Base-by-base conservation (phyloP, 345 rosid genomes). In the Syzygium jambos region DNA sequence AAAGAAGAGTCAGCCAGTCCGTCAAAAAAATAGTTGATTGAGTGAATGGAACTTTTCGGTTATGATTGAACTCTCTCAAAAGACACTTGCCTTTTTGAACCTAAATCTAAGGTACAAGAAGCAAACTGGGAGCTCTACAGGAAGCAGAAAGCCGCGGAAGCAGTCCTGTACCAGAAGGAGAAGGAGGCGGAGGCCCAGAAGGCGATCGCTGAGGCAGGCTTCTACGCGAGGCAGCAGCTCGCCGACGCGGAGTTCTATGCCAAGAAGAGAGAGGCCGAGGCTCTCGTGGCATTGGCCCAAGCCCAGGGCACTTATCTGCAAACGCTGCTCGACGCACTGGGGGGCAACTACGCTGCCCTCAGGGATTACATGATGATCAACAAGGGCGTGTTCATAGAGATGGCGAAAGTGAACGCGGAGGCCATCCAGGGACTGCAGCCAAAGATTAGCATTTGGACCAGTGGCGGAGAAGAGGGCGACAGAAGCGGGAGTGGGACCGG, bases 361-460 rank as follows among this genome's bases (percentile, higher is more conserved):
- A 92, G 97, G 68, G 97, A 94, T 77, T 94, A 90, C 93, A 29
- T 94, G 85, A 94, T 95, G 96, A 93, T 95, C 88, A 89, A 93
- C 55, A 87, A 87, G 6, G 95, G 95, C 4, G 56, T 91, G 91
- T 94, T 89, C 61, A 92, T 92, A 55, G 93, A 93, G 83, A 88
- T 95, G 10, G 99, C 98, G 22, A 93, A 84, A 90, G 87, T 86
- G 43, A 96, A 94, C 21, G 96, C 95, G 0, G 90, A 93, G 25
- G 98, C 95, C 13, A 92, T 95, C 46, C 93, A 87, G 2, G 97
- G 95, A 41, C 85, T 95, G 84, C 92, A 93, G 53, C 98, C 97
- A 0, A 95, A 90, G 87, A 94, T 96, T 83, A 95, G 98, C 85
- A 90, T 96, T 30, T 96, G 98, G 98, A 94, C 91, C 83, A 90